A percentile compares a stretch with the other conserved stretches of the same genome.
These are phyloP conservation scores for Lasiodiplodia citricola DNA, from an alignment of 2,329 filamentous ascomycete species.

Conservation along the genomic window DNA sequence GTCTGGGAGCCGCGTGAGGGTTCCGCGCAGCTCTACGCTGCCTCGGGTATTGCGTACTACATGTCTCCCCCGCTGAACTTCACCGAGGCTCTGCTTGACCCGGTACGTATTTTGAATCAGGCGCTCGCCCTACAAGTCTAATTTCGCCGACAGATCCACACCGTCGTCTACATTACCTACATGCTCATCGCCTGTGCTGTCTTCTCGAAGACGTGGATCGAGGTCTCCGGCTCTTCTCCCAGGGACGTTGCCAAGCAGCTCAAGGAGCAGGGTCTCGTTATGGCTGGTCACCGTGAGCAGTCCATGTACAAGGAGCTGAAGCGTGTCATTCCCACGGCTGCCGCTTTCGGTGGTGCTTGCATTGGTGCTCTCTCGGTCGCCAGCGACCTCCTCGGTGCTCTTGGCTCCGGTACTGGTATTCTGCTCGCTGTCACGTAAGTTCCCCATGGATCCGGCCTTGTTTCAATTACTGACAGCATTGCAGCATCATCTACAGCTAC, in stretches of 20 bases:
- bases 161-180: constrained; percentile 91
- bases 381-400: constrained; percentile 92
- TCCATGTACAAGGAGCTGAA: constrained; percentile 99
- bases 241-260: constrained; percentile 99
- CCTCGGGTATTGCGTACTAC: constrained; percentile 96
- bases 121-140: neutral
- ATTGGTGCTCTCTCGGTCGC: constrained; percentile 96
- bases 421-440: constrained; percentile 97
- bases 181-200: constrained; percentile 97
- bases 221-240: constrained; percentile 96
- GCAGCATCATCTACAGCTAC: constrained; percentile 97
- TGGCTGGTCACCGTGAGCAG: constrained; percentile 99
- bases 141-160: constrained; percentile 72
- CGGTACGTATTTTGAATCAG: constrained; percentile 42
- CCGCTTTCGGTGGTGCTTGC: constrained; percentile 97
- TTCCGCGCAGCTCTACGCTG: constrained; percentile 91
- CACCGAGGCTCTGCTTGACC: constrained; percentile 94
- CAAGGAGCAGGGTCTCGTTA: constrained; percentile 99
- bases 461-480: constrained; percentile 31
- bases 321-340: constrained; percentile 97
- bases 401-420: constrained; percentile 97
- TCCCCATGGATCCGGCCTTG: constrained; percentile 13
- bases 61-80: constrained; percentile 99
- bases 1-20: constrained; percentile 98
- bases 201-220: constrained; percentile 99